Evolutionary conservation across 1,284 basidiomycete species (phyloP), one percentile per base, ranked within the genome.

Genomic region (Taiwanofungus camphoratus): DNA sequence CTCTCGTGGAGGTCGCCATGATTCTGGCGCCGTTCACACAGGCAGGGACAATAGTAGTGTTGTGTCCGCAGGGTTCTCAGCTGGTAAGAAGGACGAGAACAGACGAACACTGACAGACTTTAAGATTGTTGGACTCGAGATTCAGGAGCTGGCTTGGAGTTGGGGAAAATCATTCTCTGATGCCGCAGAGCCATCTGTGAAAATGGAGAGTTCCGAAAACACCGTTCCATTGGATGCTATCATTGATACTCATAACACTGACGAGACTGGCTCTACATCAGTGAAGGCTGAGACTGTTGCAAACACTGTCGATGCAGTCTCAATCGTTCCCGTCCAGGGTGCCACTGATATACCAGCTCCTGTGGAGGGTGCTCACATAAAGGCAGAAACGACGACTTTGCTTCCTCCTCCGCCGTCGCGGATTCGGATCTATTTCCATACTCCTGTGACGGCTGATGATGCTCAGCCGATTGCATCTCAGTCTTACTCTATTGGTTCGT

Each of bases 21-120:
- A 82, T 56, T 68, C 68, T 33, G 65, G 67, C 27, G 58, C 61
- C 47, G 59, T 49, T 66, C 47, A 52, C 42, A 44, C 54, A 30
- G 51, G 50, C 23, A 54, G 52, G 44, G 58, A 62, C 41, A 51
- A 51, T 56, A 63, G 67, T 47, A 65, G 62, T 52, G 41, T 60
- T 55, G 39, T 51, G 27, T 56, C 60, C 6, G 45, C 53, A 20
- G 51, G 50, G 27, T 56, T 57, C 46, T 51, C 58, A 9, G 46
- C 52, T 61, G 76, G 79, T 73, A 87, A 86, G 75, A 83, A 82
- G 63, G 81, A 91, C 64, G 77, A 87, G 68, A 77, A 87, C 64
- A 69, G 82, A 56, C 79, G 89, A 48, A 94, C 92, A 26, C 79
- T 96, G 58, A 95, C 92, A 36, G 93, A 96, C 69, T 97, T 96